These are phyloP conservation scores for Thymus quinquecostatus DNA, from an alignment of 257 asterid genomes.

Conservation along the genomic window DNA sequence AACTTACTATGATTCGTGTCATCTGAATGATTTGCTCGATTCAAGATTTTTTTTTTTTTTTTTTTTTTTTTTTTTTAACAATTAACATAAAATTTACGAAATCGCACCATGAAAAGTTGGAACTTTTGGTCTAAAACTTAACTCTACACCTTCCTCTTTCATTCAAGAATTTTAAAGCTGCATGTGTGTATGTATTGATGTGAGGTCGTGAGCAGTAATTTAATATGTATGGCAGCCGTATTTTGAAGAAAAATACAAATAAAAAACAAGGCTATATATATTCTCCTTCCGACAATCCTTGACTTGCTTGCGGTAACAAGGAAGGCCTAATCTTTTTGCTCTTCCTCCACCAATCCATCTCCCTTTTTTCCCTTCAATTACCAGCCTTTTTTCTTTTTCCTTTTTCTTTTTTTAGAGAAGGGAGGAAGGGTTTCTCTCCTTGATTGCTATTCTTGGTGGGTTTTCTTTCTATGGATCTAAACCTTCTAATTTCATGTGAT, in stretches of 20 bases:
- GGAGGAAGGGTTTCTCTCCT: not conserved
- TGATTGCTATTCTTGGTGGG: conserved; percentile 27
- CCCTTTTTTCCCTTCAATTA: not conserved
- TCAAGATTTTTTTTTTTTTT: too few relatives aligned
- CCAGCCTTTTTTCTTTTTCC: not conserved
- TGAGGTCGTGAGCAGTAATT: conserved; percentile 2
- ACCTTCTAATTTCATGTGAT: conserved; percentile 15
- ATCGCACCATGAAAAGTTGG: too few relatives aligned
- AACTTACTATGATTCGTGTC: too few relatives aligned
- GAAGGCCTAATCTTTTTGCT: conserved; percentile 22
- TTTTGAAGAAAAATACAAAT: not conserved
- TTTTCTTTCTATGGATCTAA: conserved; percentile 22
- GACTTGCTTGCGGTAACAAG: conserved; percentile 7
- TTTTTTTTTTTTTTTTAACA: too few relatives aligned
- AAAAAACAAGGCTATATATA: not conserved
- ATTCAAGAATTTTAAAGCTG: too few relatives aligned
- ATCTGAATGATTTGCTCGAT: too few relatives aligned
- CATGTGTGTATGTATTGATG: not conserved
- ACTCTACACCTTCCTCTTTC: too few relatives aligned
- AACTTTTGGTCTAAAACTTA: too few relatives aligned
- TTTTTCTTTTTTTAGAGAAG: not conserved
- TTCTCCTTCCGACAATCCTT: conserved; percentile 28
- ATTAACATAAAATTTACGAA: too few relatives aligned
- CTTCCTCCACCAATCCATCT: conserved; percentile 31
- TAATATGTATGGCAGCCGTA: not conserved